These are phyloP conservation scores for Xylaria sp. DNA, from an alignment of 2,329 filamentous ascomycete genomes.

Conservation along the genomic window DNA sequence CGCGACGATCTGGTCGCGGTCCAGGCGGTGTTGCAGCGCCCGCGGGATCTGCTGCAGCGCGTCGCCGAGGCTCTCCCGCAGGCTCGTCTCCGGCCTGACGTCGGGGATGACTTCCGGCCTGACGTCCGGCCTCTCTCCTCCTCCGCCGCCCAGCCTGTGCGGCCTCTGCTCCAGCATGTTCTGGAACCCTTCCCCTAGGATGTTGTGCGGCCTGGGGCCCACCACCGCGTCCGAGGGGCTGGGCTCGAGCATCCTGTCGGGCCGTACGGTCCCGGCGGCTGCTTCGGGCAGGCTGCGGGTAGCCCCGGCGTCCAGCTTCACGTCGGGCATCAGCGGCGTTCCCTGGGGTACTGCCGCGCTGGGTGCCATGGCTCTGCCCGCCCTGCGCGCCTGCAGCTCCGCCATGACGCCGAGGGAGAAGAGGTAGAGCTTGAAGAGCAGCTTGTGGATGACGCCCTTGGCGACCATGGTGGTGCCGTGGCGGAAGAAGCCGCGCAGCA, in stretches of 20 bases:
- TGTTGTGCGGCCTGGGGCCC: too few relatives aligned
- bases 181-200: too few relatives aligned
- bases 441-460: conserved; percentile 75
- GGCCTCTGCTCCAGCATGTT: not conserved
- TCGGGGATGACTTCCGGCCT: not conserved
- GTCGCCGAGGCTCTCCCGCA: not conserved
- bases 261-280: not conserved
- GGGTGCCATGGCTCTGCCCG: conserved; percentile 1
- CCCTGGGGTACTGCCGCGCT: not conserved
- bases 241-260: not conserved
- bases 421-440: conserved; percentile 75
- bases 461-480: conserved; percentile 87
- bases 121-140: not conserved
- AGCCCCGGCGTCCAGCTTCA: not conserved
- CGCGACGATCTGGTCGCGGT: conserved; percentile 3
- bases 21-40: conserved; percentile 22
- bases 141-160: not conserved
- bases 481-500: conserved; percentile 81
- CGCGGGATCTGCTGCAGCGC: conserved; percentile 4
- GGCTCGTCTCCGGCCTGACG: not conserved
- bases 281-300: not conserved
- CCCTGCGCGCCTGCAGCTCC: conserved; percentile 19
- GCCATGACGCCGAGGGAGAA: conserved; percentile 53
- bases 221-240: not conserved
- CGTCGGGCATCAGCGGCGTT: not conserved